A percentile compares a stretch with the other conserved stretches of the same genome.
Evolutionary conservation across 805 yeast species (phyloP).

Genomic region (Cyberlindnera xishuangbannaensis): DNA sequence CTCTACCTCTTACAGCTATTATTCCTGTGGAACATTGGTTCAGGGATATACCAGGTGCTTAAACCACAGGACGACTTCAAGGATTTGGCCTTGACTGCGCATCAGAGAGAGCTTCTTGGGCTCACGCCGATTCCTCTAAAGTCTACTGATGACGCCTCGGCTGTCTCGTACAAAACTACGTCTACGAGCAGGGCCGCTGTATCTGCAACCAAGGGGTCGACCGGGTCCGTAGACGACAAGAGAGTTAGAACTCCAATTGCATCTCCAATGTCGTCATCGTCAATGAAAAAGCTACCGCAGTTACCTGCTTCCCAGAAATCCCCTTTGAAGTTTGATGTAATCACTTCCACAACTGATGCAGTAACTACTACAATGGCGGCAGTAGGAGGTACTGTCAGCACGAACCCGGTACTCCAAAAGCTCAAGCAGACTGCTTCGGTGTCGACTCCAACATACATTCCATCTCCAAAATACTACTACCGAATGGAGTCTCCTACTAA

Average conservation of each 20-base stretch:
- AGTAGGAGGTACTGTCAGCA: too few relatives aligned
- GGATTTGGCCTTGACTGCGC: conserved; percentile 28
- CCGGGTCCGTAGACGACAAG: neutral
- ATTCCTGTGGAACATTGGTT: conserved; percentile 26
- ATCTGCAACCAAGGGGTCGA: neutral
- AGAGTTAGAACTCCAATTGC: conserved; percentile 20
- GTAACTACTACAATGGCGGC: neutral
- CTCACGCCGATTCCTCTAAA: conserved; percentile 16
- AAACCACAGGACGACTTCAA: conserved; percentile 26
- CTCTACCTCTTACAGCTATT: conserved; percentile 21
- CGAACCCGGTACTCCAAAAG: conserved; percentile 4
- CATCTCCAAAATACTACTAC: conserved; percentile 26
- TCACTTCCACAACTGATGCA: conserved; percentile 12
- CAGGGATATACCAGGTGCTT: conserved; percentile 27
- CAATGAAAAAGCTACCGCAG: conserved; percentile 16
- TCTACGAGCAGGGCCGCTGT: too few relatives aligned
- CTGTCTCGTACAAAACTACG: conserved; percentile 23
- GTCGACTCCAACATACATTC: conserved; percentile 25
- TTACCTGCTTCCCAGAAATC: conserved; percentile 4
- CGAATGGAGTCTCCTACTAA: conserved; percentile 28
- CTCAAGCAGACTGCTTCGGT: conserved; percentile 3
- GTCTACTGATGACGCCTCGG: conserved; percentile 6
- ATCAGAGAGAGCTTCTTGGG: conserved; percentile 32
- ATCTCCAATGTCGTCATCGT: conserved; percentile 26
- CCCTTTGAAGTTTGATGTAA: conserved; percentile 2